Conservation (phyloP, 768 basidiomycete species). For the Paxillus rubicundulus region DNA sequence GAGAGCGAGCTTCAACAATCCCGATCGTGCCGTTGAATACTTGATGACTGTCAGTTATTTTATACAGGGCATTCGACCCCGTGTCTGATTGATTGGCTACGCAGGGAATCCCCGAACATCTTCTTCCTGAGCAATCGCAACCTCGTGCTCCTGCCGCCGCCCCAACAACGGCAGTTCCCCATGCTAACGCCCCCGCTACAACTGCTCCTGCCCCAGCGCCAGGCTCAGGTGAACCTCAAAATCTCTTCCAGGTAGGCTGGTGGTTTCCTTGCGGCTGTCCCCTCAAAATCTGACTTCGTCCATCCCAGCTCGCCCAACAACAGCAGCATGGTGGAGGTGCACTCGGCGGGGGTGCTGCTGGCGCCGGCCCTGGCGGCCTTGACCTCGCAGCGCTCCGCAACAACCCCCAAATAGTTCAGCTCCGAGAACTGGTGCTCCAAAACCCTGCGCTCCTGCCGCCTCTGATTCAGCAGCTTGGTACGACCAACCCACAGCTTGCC, state of each 20-base stretch:
- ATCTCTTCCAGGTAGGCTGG: conserved; percentile 76
- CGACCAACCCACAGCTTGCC: conserved; percentile 71
- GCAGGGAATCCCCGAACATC: conserved; percentile 79
- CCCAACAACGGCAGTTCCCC: conserved; percentile 27
- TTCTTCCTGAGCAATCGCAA: conserved; percentile 45
- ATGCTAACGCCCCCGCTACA: conserved; percentile 37
- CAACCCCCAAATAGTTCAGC: conserved; percentile 64
- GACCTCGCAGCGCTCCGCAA: conserved; percentile 55
- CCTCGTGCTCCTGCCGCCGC: conserved; percentile 34
- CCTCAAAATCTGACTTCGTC: neutral
- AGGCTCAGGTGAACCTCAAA: conserved; percentile 58
- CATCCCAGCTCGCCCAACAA: conserved; percentile 65
- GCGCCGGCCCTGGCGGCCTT: conserved; percentile 25
- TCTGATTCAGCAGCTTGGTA: conserved; percentile 78
- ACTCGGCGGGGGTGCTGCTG: conserved; percentile 34
- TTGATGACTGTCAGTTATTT: conserved; percentile 73
- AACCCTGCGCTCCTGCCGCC: conserved; percentile 81
- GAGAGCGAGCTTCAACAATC: conserved; percentile 94
- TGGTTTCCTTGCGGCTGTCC: neutral
- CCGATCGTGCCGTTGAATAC: conserved; percentile 98
- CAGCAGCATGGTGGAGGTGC: conserved; percentile 45
- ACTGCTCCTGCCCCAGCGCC: conserved; percentile 39
- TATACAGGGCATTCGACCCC: conserved; percentile 1
- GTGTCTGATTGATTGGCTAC: conserved; percentile 8
- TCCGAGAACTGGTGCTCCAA: conserved; percentile 67